Base-by-base conservation (phyloP, 108 stramenopile species). In the Nitzschia palea region DNA sequence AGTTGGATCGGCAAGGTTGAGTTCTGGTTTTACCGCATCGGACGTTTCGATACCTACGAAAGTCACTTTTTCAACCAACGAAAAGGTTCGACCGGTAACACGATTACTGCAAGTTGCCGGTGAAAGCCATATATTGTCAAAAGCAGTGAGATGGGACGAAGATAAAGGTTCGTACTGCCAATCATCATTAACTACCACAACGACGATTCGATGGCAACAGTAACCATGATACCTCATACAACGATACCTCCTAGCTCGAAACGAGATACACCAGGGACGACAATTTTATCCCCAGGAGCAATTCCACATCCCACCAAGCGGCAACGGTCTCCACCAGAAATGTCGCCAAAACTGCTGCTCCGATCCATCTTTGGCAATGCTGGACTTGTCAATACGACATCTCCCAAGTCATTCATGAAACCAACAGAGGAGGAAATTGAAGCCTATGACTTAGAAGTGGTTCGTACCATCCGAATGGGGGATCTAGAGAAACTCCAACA, bases 361-460 rank as follows among this genome's bases (percentile, higher is more conserved):
- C 47, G 47, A 48, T 48, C 47, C 4, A 48, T 48, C 4, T 48
- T 48, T 18, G 47, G 47, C 4, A 48, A 48, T 20, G 47, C 47
- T 18, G 9, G 47, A 20, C 15, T 48, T 20, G 47, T 48, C 4
- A 48, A 48, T 48, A 18, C 5, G 17, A 5, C 47, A 48, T 40
- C 37, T 10, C 47, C 47, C 9, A 48, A 48, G 2, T 6, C 40
- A 22, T 60, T 60, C 26, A n/a, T 42, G 20, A 69, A 79, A 60
- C 79, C 79, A 12, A 60, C 66, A 4, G 60, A 72, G 29, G 85
- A 85, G 30, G 81, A 86, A 44, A 77, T 80, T 9, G 73, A 67
- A 27, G 80, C 85, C 40, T 93, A 83, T 63, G 75, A 74, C 34
- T 45, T 70, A n/a, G 81, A 84, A 18, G 79, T 71, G 23, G 61